Conservation (phyloP, 306 rosid species). For the Cajanus cajan region DNA sequence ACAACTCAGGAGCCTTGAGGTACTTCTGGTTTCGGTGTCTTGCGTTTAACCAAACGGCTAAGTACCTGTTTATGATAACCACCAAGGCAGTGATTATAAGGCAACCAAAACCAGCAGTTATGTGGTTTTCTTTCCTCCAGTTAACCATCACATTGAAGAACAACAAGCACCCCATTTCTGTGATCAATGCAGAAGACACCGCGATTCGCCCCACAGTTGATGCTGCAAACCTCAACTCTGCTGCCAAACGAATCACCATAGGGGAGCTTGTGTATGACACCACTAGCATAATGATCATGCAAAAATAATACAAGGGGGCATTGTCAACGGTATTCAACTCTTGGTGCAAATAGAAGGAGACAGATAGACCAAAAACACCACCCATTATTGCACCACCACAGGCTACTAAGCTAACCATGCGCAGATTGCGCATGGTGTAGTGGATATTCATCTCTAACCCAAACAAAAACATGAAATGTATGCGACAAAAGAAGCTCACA, state of each 20-base stretch:
- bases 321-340: slow-evolving; percentile 21
- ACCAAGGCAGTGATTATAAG: background rate
- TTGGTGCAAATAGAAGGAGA: slow-evolving; percentile 55
- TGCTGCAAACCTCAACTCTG: slow-evolving; percentile 62
- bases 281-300: slow-evolving; percentile 45
- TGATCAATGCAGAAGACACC: slow-evolving; percentile 52
- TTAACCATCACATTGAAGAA: slow-evolving; percentile 50
- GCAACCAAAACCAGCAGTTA: slow-evolving; percentile 20
- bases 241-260: slow-evolving; percentile 70
- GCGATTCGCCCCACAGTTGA: slow-evolving; percentile 67
- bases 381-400: slow-evolving; percentile 57
- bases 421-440: slow-evolving; percentile 41
- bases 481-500: slow-evolving; percentile 81
- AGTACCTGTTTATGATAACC: slow-evolving; percentile 39
- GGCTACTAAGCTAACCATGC: slow-evolving; percentile 43
- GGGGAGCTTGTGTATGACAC: slow-evolving; percentile 78
- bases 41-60: slow-evolving; percentile 66
- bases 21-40: slow-evolving; percentile 61
- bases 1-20: slow-evolving; percentile 63
- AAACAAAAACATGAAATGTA: slow-evolving; percentile 74
- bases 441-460: slow-evolving; percentile 72
- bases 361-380: slow-evolving; percentile 45
- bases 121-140: background rate
- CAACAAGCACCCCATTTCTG: slow-evolving; percentile 60
- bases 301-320: slow-evolving; percentile 21